These are phyloP conservation scores for Russula foetens DNA, from an alignment of 768 basidiomycete genomes.

Conservation along the genomic window DNA sequence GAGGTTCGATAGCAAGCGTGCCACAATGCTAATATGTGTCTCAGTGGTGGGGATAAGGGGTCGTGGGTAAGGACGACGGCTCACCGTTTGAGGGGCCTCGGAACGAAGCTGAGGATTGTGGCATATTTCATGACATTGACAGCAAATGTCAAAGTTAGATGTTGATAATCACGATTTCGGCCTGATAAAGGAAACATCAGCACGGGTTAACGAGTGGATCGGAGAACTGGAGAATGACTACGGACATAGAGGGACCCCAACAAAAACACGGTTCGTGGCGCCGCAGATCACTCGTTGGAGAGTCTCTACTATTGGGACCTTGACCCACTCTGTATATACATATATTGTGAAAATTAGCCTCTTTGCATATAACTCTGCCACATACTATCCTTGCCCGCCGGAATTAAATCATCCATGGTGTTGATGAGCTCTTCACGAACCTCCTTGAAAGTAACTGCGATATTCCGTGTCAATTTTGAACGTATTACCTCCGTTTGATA, in stretches of 20 bases:
- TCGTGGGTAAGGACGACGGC: conserved; percentile 6
- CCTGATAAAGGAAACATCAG: conserved; percentile 19
- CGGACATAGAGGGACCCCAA: conserved; percentile 30
- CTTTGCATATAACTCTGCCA: neutral
- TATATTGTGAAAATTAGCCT: conserved; percentile 21
- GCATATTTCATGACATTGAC: conserved; percentile 26
- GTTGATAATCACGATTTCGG: conserved; percentile 25
- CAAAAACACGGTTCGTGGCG: conserved; percentile 29
- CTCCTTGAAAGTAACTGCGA: conserved; percentile 20
- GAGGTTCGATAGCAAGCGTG: conserved; percentile 16
- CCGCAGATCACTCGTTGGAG: conserved; percentile 26
- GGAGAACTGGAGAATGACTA: neutral
- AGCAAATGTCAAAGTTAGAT: conserved; percentile 29
- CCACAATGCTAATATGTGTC: conserved; percentile 8
- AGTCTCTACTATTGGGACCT: conserved; percentile 18
- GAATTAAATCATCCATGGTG: conserved; percentile 28
- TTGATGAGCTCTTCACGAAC: conserved; percentile 24
- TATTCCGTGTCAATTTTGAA: conserved; percentile 24
- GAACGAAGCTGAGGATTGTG: conserved; percentile 27
- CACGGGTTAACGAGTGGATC: neutral
- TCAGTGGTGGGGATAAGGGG: neutral
- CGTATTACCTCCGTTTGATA: conserved; percentile 24
- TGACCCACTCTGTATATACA: conserved; percentile 22
- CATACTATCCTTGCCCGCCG: conserved; percentile 15
- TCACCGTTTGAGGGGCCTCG: conserved; percentile 30